Evolutionary conservation across 139 green algal genomes (phyloP).

Genomic region (Closterium sp.): DNA sequence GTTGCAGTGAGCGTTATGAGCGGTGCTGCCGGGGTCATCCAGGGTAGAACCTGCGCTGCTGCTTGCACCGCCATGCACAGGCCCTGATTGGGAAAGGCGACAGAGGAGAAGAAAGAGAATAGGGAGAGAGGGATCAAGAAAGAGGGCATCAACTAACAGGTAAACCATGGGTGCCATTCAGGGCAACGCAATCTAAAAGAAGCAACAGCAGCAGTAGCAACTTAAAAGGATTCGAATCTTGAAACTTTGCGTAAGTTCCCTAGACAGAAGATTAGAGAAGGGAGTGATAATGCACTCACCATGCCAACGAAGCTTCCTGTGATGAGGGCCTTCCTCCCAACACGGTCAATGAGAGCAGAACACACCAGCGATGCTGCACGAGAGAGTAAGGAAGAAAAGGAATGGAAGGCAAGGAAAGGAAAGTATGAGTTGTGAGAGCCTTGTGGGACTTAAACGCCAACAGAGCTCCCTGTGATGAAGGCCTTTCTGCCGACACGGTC

Average conservation of each 20-base stretch:
- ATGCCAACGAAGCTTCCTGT: slow-evolving; percentile 60
- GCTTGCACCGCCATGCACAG: background rate
- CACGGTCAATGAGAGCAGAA: slow-evolving; percentile 24
- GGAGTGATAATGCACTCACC: slow-evolving; percentile 29
- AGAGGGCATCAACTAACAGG: background rate
- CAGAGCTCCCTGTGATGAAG: too few relatives aligned
- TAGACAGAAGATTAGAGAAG: background rate
- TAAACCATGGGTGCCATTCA: too few relatives aligned
- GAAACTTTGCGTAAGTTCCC: too few relatives aligned
- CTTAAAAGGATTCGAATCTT: too few relatives aligned
- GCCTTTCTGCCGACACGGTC: too few relatives aligned
- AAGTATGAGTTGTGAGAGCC: too few relatives aligned
- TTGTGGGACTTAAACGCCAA: too few relatives aligned
- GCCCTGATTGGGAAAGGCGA: background rate
- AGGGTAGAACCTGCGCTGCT: background rate
- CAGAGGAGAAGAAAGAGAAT: background rate
- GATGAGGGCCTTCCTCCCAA: slow-evolving; percentile 62
- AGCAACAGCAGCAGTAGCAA: too few relatives aligned
- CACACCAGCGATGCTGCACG: slow-evolving; percentile 12
- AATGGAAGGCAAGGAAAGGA: too few relatives aligned
- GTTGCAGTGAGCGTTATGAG: background rate
- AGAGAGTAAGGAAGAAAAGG: too few relatives aligned
- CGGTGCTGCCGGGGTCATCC: background rate
- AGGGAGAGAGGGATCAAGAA: background rate
- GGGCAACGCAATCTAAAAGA: too few relatives aligned